Evolutionary conservation across 371 early-diverging fungal species (phyloP), one percentile per base, ranked within the genome.

Genomic region (Zopfochytrium polystomum): DNA sequence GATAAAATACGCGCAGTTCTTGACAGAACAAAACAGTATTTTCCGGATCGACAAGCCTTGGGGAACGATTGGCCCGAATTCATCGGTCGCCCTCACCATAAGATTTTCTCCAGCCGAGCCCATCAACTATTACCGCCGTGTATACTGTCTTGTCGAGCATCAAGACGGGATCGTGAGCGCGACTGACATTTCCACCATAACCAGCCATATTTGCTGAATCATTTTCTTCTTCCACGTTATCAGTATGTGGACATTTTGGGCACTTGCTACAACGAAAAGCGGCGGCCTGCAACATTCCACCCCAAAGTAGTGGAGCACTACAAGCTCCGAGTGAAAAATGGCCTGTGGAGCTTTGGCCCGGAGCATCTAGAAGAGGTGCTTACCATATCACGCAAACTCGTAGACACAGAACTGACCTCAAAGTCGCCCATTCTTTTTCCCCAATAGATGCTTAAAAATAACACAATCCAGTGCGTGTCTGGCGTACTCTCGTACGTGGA

Each of bases 131-230:
- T 71, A 78, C 49, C 63, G 80, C 18, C 62, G 80, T 0, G 69
- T 78, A 0, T 78, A 75, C 34, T 79, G 81, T 48, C 60, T 79
- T 2, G 73, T 81, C 9, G 81, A 81, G 53, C 65, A 81, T 61
- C 72, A 76, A 27, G 76, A 79, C 65, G 72, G 62, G 3, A 48
- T 77, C 48, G 79, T 79, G 30, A 5, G 61, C 22, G 50, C 4
- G 1, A 7, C 2, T 46, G 20, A 42, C 15, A 3, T 42, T 48
- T 47, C 55, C 13, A 18, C 1, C 33, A 1, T 43, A n/a, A 6
- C 25, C 20, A 1, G n/a, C n/a, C n/a, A n/a, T n/a, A n/a, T n/a
- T n/a, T n/a, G n/a, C n/a, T n/a, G n/a, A n/a, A n/a, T n/a, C n/a
- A 52, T 25, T 52, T 38, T 44, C 22, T 20, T 31, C 38, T 55